Percentiles rank a stretch among this genome's conserved stretches.
These are phyloP conservation scores for Aristolochia californica DNA, from an alignment of 164 flowering plant species.

Conservation along the genomic window DNA sequence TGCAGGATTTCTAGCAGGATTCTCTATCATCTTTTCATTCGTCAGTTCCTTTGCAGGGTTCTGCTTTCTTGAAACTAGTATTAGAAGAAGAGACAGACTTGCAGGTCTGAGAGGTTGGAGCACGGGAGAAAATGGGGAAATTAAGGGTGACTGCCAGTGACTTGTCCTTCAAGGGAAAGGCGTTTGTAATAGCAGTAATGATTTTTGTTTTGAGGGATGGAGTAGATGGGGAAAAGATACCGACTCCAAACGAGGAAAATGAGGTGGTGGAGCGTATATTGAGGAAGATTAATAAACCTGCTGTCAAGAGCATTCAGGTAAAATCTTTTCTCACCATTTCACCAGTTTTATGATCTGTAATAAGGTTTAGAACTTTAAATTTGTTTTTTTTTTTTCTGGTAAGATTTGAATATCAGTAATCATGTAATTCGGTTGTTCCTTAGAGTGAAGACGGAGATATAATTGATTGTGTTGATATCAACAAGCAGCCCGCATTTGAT, in stretches of 20 bases:
- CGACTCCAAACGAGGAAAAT: background rate
- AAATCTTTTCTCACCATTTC: background rate
- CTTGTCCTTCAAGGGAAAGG: conserved; percentile 1
- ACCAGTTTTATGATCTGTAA: background rate
- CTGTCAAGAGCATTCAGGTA: conserved; percentile 6
- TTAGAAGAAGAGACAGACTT: background rate
- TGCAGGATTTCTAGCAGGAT: too few relatives aligned
- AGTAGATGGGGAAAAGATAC: background rate
- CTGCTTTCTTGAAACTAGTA: background rate
- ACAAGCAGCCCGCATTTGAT: conserved; percentile 12
- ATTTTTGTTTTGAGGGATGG: background rate
- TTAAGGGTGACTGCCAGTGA: background rate
- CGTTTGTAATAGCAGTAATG: background rate
- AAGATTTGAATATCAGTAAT: too few relatives aligned
- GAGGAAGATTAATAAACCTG: conserved; percentile 1
- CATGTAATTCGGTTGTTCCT: too few relatives aligned
- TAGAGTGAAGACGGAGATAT: conserved; percentile 11
- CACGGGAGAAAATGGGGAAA: background rate
- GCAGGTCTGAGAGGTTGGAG: background rate
- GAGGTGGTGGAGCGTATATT: background rate
- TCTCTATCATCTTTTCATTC: too few relatives aligned
- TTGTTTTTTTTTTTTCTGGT: too few relatives aligned
- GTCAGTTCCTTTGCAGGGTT: background rate
- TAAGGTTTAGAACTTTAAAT: too few relatives aligned
- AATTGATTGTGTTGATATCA: conserved; percentile 6